Base-by-base conservation (phyloP, 495 filamentous ascomycete species). In the Talaromyces proteolyticus region DNA sequence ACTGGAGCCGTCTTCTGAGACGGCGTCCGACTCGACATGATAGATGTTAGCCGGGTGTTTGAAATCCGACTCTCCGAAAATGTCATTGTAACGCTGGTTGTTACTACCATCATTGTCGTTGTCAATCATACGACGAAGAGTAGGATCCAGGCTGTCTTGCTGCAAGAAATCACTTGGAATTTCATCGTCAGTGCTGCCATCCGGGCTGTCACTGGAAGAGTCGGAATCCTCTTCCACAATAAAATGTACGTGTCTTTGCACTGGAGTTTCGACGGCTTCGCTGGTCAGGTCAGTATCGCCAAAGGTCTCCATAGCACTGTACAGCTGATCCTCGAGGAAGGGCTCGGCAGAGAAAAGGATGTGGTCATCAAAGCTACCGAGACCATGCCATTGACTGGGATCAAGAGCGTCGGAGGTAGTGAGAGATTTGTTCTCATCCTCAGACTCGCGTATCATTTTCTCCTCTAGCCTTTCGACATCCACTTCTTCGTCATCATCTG, bases 401-500 rank as follows among this genome's bases (percentile, higher is more conserved):
- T 77, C 78, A 19, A 57, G 59, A 7, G 61, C 58, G 20, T 61
- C 65, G 22, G 60, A 50, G 42, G 50, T 40, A 48, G 24, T 43
- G 52, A 1, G 65, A 11, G 1, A 56, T 63, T 38, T 67, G 57
- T 53, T 50, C 16, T 74, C 70, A 46, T 74, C 69, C 54, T 79
- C 74, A 1, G 78, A 80, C 45, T 76, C 72, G 43, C 88, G 73
- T 44, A 90, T 87, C 55, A 82, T 75, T 60, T 81, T 68, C 67
- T 88, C 87, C 75, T 93, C 87, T 56, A 79, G 70, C 66, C 81
- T 78, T 56, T 83, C 76, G 21, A 89, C 75, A 69, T 84, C 80
- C 59, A 82, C 76, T 55, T 89, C 86, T 63, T 89, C 85, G 44
- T 87, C 85, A 53, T 88, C 85, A 42, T 91, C 88, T 49, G 79